These are phyloP conservation scores for Rhizopus stolonifer DNA, from an alignment of 371 early-diverging fungal species.

Conservation along the genomic window DNA sequence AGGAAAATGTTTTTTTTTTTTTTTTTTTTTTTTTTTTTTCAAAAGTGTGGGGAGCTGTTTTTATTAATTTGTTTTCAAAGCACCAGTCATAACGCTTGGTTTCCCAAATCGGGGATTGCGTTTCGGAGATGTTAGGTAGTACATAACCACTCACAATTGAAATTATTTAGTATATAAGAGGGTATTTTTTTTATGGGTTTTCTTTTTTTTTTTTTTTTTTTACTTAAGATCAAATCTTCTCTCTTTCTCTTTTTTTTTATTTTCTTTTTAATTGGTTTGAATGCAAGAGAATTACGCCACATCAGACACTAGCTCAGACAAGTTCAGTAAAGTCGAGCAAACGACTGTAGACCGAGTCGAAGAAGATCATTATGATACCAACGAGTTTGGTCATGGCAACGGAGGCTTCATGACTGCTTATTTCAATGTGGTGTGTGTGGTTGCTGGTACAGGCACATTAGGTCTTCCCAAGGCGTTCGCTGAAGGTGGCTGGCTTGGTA, in stretches of 20 bases:
- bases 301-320: conserved; percentile 1
- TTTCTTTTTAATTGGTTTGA: neutral
- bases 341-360: conserved; percentile 28
- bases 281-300: conserved; percentile 6
- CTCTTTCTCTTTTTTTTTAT: neutral
- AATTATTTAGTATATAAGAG: neutral
- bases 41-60: too few relatives aligned
- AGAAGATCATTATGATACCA: conserved; percentile 20
- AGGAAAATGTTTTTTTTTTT: too few relatives aligned
- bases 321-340: conserved; percentile 30
- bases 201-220: neutral
- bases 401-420: conserved; percentile 41
- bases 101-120: too few relatives aligned
- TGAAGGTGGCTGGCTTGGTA: conserved; percentile 71
- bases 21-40: too few relatives aligned
- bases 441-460: too few relatives aligned
- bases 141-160: too few relatives aligned
- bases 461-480: conserved; percentile 67
- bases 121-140: too few relatives aligned
- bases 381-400: conserved; percentile 16
- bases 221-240: neutral
- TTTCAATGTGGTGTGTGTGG: conserved; percentile 66
- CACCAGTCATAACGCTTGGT: too few relatives aligned
- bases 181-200: neutral
- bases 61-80: too few relatives aligned